These are phyloP conservation scores for Musa beccarii DNA, from an alignment of 176 grass and related monocot species.

Conservation along the genomic window DNA sequence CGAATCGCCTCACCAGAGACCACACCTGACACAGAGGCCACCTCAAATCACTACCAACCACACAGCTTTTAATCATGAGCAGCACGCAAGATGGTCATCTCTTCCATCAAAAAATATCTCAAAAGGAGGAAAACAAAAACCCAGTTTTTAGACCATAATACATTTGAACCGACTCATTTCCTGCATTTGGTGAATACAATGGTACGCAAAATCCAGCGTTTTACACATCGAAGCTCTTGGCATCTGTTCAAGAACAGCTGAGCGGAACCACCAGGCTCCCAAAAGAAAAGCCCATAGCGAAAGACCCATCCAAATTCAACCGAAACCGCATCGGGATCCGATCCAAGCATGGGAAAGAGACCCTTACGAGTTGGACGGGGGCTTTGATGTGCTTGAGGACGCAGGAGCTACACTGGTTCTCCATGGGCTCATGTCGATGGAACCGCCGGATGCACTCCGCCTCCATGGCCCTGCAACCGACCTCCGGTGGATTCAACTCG, in stretches of 20 bases:
- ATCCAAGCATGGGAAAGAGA: background rate
- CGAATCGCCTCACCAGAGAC: conserved; percentile 95
- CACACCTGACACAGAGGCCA: conserved; percentile 48
- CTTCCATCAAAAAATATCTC: background rate
- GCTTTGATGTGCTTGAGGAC: conserved; percentile 84
- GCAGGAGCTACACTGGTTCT: conserved; percentile 75
- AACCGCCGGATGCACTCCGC: conserved; percentile 53
- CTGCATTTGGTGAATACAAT: no score
- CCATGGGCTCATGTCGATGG: conserved; percentile 57
- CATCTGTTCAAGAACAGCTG: no score
- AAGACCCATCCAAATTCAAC: background rate
- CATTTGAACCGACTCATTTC: no score
- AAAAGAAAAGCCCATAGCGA: background rate
- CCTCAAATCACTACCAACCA: background rate
- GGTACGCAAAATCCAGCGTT: background rate
- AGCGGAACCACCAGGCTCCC: no score
- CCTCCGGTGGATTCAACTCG: conserved; percentile 26
- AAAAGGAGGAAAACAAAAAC: no score
- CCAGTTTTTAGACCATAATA: no score
- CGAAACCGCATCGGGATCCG: background rate
- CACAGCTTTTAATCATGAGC: no score
- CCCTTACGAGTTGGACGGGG: conserved; percentile 74
- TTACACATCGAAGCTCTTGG: background rate
- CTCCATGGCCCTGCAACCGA: conserved; percentile 41
- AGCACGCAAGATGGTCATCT: no score